Evolutionary conservation across 495 filamentous ascomycete genomes (phyloP).

Genomic region (Hypoxylon cercidicola): DNA sequence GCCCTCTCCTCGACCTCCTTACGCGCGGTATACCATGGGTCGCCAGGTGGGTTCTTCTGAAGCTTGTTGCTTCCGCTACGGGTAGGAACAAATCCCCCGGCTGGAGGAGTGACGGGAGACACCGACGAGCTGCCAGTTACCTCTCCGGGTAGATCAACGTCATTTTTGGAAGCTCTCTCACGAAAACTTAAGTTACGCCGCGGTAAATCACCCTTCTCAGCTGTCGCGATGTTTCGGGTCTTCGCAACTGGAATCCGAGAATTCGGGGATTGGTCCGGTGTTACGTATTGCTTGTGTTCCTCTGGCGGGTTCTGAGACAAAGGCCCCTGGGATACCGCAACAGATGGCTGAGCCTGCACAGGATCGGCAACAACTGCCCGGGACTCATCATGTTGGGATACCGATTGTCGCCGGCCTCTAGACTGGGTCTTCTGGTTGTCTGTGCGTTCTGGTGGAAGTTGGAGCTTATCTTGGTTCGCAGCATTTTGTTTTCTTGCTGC

Average conservation of each 20-base stretch:
- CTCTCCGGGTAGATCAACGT: constrained; percentile 45
- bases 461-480: constrained; percentile 33
- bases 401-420: constrained; percentile 25
- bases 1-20: constrained; percentile 47
- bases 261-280: constrained; percentile 40
- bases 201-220: constrained; percentile 47
- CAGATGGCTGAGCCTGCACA: constrained; percentile 32
- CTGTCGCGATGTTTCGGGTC: constrained; percentile 31
- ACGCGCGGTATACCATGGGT: constrained; percentile 50
- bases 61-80: constrained; percentile 60
- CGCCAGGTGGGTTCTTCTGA: constrained; percentile 56
- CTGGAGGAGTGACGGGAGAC: constrained; percentile 40
- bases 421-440: constrained; percentile 35
- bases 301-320: constrained; percentile 52
- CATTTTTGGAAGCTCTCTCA: constrained; percentile 56
- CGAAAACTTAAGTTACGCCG: constrained; percentile 63
- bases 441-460: constrained; percentile 22
- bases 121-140: constrained; percentile 33
- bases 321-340: constrained; percentile 40
- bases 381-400: constrained; percentile 13
- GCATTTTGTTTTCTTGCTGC: constrained; percentile 49
- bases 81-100: constrained; percentile 44
- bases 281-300: constrained; percentile 44
- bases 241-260: constrained; percentile 45
- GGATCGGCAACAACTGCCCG: constrained; percentile 28